A percentile compares a stretch with the other conserved stretches of the same genome.
Evolutionary conservation across 2,329 filamentous ascomycete species (phyloP).

Genomic region (Exophiala sp.): DNA sequence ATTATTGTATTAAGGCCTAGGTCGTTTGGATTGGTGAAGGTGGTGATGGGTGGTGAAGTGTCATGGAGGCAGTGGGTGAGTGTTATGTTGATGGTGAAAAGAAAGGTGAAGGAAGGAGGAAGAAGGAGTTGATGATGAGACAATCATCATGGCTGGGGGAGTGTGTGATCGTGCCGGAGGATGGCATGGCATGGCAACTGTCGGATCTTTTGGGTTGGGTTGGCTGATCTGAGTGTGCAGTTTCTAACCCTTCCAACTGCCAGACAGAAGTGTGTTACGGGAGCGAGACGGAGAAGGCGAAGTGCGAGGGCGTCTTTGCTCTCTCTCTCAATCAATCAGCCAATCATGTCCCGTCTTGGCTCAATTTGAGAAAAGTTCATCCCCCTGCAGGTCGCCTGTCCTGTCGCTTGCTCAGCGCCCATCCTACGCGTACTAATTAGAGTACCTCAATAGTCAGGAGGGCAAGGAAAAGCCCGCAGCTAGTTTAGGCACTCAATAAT

Average conservation of each 20-base stretch:
- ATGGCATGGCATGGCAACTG: conserved; percentile 15
- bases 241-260: too few species aligned
- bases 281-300: not conserved
- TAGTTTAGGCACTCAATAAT: too few species aligned
- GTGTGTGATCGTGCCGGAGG: conserved; percentile 24
- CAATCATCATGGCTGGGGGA: conserved; percentile 19
- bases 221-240: conserved; percentile 7
- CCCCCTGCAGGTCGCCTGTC: too few species aligned
- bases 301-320: too few species aligned
- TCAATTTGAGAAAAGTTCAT: too few species aligned
- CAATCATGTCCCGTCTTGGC: too few species aligned
- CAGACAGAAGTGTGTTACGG: not conserved
- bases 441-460: too few species aligned
- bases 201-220: conserved; percentile 18
- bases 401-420: too few species aligned
- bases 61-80: conserved; percentile 21
- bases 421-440: too few species aligned
- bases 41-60: conserved; percentile 26
- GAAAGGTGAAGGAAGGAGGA: conserved; percentile 19
- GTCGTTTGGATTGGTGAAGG: conserved; percentile 23
- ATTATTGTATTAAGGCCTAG: conserved; percentile 13
- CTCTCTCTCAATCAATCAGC: too few species aligned
- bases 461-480: too few species aligned
- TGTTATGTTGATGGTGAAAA: not conserved
- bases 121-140: conserved; percentile 21